Conservation (phyloP, 148 eudicot genomes). For the Suaeda aralocaspica region DNA sequence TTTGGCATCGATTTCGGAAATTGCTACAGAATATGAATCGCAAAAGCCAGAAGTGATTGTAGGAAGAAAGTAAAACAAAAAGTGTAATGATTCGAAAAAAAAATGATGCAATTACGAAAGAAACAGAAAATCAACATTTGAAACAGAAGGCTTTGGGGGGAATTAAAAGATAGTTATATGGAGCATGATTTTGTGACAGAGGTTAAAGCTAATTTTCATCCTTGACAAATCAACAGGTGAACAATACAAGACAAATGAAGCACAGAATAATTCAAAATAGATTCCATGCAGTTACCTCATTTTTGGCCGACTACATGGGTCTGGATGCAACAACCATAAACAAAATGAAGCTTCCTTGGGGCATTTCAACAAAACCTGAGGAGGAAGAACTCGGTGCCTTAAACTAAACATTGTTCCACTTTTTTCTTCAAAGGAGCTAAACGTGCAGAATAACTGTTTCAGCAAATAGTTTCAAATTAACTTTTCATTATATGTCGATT, state of each 20-base stretch:
- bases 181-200: background rate
- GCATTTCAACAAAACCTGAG: conserved; percentile 79
- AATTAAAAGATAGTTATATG: background rate
- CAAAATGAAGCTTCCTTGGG: conserved; percentile 99
- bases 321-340: conserved; percentile 94
- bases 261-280: background rate
- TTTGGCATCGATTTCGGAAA: no score
- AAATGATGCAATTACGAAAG: no score
- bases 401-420: conserved; percentile 79
- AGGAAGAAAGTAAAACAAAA: no score
- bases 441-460: conserved; percentile 79
- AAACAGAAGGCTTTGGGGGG: no score
- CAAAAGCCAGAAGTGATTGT: no score
- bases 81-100: no score
- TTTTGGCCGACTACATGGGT: conserved; percentile 78
- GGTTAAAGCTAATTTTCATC: background rate
- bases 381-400: conserved; percentile 95
- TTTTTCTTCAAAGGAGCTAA: conserved; percentile 76
- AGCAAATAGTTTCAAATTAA: conserved; percentile 21
- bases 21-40: no score
- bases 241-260: background rate
- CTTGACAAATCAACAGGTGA: background rate
- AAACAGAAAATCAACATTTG: no score
- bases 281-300: conserved; percentile 42
- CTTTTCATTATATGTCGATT: background rate